Percentiles rank a stretch among this genome's conserved stretches.
These are phyloP conservation scores for Candida piceae DNA, from an alignment of 805 yeast species.

Conservation along the genomic window DNA sequence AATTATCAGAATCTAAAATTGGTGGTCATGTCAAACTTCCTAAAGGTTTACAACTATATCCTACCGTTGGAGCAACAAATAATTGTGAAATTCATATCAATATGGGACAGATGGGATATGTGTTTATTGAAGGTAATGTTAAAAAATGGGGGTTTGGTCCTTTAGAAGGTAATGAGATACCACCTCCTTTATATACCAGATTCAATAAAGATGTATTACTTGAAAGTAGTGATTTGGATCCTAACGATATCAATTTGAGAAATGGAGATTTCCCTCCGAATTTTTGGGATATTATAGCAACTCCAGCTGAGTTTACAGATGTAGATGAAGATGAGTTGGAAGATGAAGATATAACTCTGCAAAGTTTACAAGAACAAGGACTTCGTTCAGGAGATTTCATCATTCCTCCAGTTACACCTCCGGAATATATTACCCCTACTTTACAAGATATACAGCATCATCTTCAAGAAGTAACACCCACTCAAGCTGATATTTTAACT, in stretches of 20 bases:
- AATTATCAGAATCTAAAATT: conserved; percentile 70
- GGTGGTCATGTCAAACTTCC: conserved; percentile 77
- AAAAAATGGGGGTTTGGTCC: conserved; percentile 97
- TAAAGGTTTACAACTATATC: conserved; percentile 67
- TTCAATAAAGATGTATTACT: conserved; percentile 73
- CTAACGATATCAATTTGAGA: conserved; percentile 36
- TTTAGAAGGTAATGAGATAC: conserved; percentile 77
- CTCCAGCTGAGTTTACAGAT: conserved; percentile 30
- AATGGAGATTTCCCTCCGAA: conserved; percentile 51
- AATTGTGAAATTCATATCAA: conserved; percentile 83
- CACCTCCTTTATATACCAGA: conserved; percentile 89
- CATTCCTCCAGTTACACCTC: conserved; percentile 14
- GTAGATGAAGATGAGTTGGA: conserved; percentile 18
- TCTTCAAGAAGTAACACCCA: too few relatives aligned
- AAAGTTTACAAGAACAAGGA: conserved; percentile 21
- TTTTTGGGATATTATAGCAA: conserved; percentile 39
- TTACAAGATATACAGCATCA: too few relatives aligned
- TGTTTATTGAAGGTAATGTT: conserved; percentile 86
- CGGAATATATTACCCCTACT: conserved; percentile 4
- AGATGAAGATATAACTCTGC: conserved; percentile 26
- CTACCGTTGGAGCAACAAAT: conserved; percentile 84
- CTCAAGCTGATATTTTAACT: too few relatives aligned
- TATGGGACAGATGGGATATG: conserved; percentile 88
- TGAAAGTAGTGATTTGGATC: conserved; percentile 53
- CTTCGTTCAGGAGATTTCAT: conserved; percentile 15